Conservation (phyloP, 257 asterid genomes). For the Penstemon newberryi region DNA sequence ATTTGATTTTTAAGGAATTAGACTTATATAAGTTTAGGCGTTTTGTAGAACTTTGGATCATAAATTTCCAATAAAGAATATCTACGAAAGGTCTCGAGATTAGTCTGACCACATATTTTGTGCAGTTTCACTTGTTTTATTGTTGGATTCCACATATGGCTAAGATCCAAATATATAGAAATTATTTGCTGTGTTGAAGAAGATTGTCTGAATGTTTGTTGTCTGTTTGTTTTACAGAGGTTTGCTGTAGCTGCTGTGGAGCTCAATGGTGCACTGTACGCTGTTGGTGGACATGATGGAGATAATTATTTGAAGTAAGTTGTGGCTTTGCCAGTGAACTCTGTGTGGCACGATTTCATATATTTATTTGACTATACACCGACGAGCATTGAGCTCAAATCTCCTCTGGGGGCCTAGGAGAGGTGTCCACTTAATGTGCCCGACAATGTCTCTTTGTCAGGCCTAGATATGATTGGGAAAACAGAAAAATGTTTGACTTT, state of each 20-base stretch:
- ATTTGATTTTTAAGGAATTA: too few relatives aligned
- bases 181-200: too few relatives aligned
- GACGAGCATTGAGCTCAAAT: background rate
- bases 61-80: too few relatives aligned
- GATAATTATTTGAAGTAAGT: slow-evolving; percentile 66
- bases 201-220: too few relatives aligned
- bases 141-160: too few relatives aligned
- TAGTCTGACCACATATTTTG: too few relatives aligned
- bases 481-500: background rate
- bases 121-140: too few relatives aligned
- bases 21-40: too few relatives aligned
- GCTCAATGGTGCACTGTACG: slow-evolving; percentile 75
- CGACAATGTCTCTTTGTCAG: background rate
- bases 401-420: background rate
- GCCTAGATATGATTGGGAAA: background rate
- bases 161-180: too few relatives aligned
- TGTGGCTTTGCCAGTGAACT: slow-evolving; percentile 5
- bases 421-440: background rate
- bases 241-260: slow-evolving; percentile 78
- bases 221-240: slow-evolving; percentile 47
- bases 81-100: too few relatives aligned
- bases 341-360: background rate
- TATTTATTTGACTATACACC: background rate
- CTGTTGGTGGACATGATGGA: slow-evolving; percentile 82
- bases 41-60: too few relatives aligned